Conservation (phyloP, 192 early-diverging fungal species). For the Linnemannia hyalina region DNA sequence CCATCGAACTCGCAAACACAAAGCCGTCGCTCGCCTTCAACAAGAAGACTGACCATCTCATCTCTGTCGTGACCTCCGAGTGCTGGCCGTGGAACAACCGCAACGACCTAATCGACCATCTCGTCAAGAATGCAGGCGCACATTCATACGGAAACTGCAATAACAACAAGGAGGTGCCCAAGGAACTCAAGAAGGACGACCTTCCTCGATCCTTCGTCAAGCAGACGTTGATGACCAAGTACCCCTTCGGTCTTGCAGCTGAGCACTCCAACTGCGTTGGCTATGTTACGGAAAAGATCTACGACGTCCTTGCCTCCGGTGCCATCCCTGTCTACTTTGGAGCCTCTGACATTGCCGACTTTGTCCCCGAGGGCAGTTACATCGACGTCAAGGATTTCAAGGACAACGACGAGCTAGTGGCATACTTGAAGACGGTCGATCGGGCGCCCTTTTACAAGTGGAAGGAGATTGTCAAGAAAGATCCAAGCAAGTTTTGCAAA, state of each 20-base stretch:
- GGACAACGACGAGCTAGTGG: constrained; percentile 8
- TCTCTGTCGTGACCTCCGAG: constrained; percentile 34
- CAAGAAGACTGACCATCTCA: constrained; percentile 17
- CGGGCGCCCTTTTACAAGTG: constrained; percentile 11
- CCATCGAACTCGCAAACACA: constrained; percentile 4
- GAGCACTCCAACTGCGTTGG: constrained; percentile 54
- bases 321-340: constrained; percentile 54
- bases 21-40: constrained; percentile 24
- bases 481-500: constrained; percentile 21
- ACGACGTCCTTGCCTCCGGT: constrained; percentile 30
- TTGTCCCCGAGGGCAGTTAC: constrained; percentile 30
- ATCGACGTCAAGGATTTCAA: constrained; percentile 22
- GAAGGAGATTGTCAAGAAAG: constrained; percentile 13
- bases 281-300: constrained; percentile 58
- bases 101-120: constrained; percentile 23
- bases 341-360: constrained; percentile 50
- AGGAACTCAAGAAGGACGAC: background rate
- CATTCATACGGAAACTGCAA: constrained; percentile 48
- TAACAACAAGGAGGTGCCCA: constrained; percentile 29
- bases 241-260: constrained; percentile 33
- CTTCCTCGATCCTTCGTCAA: constrained; percentile 12
- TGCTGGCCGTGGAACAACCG: constrained; percentile 39
- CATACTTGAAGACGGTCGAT: constrained; percentile 6
- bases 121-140: constrained; percentile 30
- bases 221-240: constrained; percentile 13